These are phyloP conservation scores for Agrocybe chaxingu DNA, from an alignment of 768 basidiomycete species.

Conservation along the genomic window DNA sequence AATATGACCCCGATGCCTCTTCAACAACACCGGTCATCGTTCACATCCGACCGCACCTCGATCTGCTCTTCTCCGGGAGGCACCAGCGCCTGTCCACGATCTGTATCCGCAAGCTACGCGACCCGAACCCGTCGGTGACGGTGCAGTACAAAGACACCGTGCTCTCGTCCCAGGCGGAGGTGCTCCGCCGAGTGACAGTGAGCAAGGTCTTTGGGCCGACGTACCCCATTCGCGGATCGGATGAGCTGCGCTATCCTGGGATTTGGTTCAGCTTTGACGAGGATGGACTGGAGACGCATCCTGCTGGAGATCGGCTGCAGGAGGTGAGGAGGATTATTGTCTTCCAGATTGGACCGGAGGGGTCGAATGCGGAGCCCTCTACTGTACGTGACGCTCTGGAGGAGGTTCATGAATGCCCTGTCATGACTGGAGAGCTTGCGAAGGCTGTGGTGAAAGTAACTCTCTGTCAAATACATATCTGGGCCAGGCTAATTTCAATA, in stretches of 20 bases:
- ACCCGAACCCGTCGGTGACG: slow-evolving; percentile 62
- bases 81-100: slow-evolving; percentile 81
- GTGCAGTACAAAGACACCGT: slow-evolving; percentile 65
- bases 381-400: slow-evolving; percentile 61
- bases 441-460: slow-evolving; percentile 66
- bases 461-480: neutral
- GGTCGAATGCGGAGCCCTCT: slow-evolving; percentile 20
- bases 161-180: slow-evolving; percentile 59
- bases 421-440: slow-evolving; percentile 71
- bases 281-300: slow-evolving; percentile 53
- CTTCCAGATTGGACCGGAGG: slow-evolving; percentile 61
- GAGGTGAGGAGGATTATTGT: slow-evolving; percentile 77
- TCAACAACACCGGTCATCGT: slow-evolving; percentile 72
- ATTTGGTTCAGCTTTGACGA: slow-evolving; percentile 85
- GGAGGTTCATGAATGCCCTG: slow-evolving; percentile 61
- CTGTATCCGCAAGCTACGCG: slow-evolving; percentile 63
- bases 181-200: slow-evolving; percentile 61
- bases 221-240: slow-evolving; percentile 48
- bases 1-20: slow-evolving; percentile 73
- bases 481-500: no score
- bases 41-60: slow-evolving; percentile 77
- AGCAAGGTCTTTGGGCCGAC: slow-evolving; percentile 80
- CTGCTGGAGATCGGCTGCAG: slow-evolving; percentile 62
- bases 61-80: slow-evolving; percentile 79
- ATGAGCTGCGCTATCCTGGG: slow-evolving; percentile 78